phyloP scores from a whole-genome alignment of 2,329 filamentous ascomycete species.

The Allantophomopsis lycopodina region DNA sequence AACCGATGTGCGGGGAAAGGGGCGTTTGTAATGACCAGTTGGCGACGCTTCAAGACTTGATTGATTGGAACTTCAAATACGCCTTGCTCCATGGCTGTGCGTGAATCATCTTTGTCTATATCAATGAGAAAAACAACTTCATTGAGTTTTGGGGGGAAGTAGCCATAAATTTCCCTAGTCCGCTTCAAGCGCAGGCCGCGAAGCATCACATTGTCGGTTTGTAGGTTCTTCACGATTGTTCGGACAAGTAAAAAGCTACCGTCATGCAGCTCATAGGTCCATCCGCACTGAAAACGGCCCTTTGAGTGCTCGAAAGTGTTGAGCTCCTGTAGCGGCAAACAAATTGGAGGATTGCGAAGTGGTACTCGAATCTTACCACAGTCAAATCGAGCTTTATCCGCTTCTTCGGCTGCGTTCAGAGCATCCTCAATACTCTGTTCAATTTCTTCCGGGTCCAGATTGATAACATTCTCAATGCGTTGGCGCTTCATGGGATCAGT shows the following conservation, averaged over 20 bases:
- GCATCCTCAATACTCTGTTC: no score
- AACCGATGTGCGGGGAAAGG: conserved; percentile 23
- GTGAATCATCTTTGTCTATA: conserved; percentile 21
- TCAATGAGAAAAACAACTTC: conserved; percentile 28
- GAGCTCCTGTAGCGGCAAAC: no score
- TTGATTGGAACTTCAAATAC: conserved; percentile 26
- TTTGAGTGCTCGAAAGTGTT: no score
- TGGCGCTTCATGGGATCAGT: no score
- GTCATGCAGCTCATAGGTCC: conserved; percentile 3
- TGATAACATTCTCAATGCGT: no score
- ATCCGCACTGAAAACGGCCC: no score
- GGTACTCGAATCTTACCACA: no score
- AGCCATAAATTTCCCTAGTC: conserved; percentile 16
- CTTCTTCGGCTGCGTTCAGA: no score
- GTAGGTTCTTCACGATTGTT: conserved; percentile 17
- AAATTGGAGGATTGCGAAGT: no score
- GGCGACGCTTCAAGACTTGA: conserved; percentile 24
- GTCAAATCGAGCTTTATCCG: no score
- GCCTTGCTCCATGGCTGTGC: conserved; percentile 20
- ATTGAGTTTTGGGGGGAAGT: conserved; percentile 22
- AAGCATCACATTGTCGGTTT: conserved; percentile 14
- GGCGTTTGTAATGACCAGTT: conserved; percentile 40
- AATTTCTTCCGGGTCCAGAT: no score
- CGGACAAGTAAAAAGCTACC: conserved; percentile 26
- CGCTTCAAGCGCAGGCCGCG: conserved; percentile 22